Conservation (phyloP, 1,284 basidiomycete genomes). For the Cryptococcus amylolentus region DNA sequence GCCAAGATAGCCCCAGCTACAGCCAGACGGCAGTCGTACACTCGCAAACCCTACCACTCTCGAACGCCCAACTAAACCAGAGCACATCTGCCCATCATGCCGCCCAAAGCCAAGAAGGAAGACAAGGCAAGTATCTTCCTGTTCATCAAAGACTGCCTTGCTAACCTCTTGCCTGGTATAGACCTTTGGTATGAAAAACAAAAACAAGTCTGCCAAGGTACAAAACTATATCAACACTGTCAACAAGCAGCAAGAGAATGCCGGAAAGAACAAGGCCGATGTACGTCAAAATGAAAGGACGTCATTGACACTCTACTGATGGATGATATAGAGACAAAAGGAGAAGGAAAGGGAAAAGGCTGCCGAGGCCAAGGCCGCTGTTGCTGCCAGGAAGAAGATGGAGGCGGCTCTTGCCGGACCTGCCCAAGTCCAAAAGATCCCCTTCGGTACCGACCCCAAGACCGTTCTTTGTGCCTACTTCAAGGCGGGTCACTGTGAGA, state of each 20-base stretch:
- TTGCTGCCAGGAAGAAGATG: constrained; percentile 77
- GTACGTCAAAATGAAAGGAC: constrained; percentile 27
- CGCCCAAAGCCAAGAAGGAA: constrained; percentile 42
- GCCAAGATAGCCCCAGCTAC: no score
- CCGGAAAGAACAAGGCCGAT: constrained; percentile 72
- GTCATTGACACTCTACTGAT: not conserved
- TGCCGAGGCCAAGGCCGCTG: constrained; percentile 72
- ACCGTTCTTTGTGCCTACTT: constrained; percentile 81
- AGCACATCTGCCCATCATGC: constrained; percentile 30
- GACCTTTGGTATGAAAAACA: constrained; percentile 95
- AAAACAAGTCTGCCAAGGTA: constrained; percentile 92
- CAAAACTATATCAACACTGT: constrained; percentile 78
- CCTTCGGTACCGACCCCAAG: constrained; percentile 94
- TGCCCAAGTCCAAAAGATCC: constrained; percentile 73
- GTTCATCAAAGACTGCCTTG: not conserved
- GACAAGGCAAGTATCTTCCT: constrained; percentile 35
- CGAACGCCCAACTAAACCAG: not conserved
- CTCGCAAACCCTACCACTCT: no score
- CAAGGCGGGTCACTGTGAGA: constrained; percentile 85
- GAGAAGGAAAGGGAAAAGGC: constrained; percentile 76
- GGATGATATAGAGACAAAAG: constrained; percentile 55
- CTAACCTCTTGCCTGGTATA: constrained; percentile 32
- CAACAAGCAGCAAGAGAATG: constrained; percentile 62
- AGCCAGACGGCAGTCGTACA: no score
- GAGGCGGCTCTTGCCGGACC: constrained; percentile 67